These are phyloP conservation scores for Carex pumila DNA, from an alignment of 176 grass and related monocot genomes.

Conservation along the genomic window DNA sequence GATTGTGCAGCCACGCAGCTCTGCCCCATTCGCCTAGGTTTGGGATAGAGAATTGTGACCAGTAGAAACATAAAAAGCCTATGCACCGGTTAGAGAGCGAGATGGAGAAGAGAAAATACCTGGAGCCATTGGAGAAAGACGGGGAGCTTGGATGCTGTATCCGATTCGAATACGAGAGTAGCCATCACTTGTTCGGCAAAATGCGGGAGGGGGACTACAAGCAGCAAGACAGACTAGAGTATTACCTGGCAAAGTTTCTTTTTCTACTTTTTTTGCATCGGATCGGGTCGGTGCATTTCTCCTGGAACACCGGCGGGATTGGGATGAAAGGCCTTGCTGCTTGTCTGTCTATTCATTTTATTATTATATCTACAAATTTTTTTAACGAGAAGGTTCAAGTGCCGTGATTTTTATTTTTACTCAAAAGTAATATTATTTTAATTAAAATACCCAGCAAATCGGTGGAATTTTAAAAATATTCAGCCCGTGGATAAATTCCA, in stretches of 20 bases:
- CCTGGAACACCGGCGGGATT: neutral
- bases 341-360: no score
- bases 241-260: neutral
- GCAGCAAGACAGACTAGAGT: neutral
- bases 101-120: slow-evolving; percentile 18
- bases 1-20: slow-evolving; percentile 67
- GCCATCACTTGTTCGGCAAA: slow-evolving; percentile 32
- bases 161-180: slow-evolving; percentile 7
- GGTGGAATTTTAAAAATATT: no score
- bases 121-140: slow-evolving; percentile 88
- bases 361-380: no score
- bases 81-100: neutral
- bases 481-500: no score
- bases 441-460: no score
- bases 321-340: no score
- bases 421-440: no score
- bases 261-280: neutral
- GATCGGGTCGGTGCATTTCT: neutral
- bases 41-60: neutral
- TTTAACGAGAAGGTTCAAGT: no score
- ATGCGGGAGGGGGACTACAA: neutral
- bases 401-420: no score
- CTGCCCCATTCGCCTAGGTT: slow-evolving; percentile 57
- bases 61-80: neutral
- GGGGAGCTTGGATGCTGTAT: slow-evolving; percentile 40